Conservation (phyloP, 2,329 filamentous ascomycete species). For the Westerdykella aurantiaca region DNA sequence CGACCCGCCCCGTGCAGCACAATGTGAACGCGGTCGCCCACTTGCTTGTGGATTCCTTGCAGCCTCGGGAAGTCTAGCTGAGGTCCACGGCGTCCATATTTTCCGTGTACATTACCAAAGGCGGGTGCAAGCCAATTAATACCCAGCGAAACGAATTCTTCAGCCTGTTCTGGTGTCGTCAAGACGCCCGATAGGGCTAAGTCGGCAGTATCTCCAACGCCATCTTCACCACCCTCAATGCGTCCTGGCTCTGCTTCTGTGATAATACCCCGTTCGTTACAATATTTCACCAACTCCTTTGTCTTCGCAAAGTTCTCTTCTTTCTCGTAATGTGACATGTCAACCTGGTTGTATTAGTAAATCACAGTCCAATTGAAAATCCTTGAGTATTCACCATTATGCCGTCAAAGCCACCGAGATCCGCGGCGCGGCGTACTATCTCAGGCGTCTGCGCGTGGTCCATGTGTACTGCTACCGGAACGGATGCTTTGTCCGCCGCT, state of each 20-base stretch:
- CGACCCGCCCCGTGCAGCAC: constrained; percentile 56
- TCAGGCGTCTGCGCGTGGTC: constrained; percentile 62
- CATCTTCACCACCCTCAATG: constrained; percentile 70
- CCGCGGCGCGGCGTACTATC: constrained; percentile 55
- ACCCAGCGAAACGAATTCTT: constrained; percentile 64
- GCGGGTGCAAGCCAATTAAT: constrained; percentile 70
- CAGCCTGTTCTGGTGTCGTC: constrained; percentile 63
- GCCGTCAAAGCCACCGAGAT: constrained; percentile 36
- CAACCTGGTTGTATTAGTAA: constrained; percentile 39
- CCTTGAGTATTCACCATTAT: constrained; percentile 18
- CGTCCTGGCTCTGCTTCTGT: constrained; percentile 67
- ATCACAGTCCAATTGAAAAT: too few species aligned
- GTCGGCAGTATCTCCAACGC: constrained; percentile 61
- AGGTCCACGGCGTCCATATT: constrained; percentile 62
- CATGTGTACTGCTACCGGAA: constrained; percentile 59
- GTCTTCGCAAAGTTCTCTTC: constrained; percentile 64
- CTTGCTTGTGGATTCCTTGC: constrained; percentile 44
- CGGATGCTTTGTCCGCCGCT: constrained; percentile 37
- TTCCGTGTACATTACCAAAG: constrained; percentile 71
- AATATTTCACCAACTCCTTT: constrained; percentile 56
- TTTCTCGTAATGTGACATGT: constrained; percentile 68
- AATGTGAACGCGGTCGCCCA: constrained; percentile 46
- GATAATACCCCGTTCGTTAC: constrained; percentile 59
- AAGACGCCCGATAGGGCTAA: constrained; percentile 52
- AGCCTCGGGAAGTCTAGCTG: constrained; percentile 32